A percentile compares a stretch with the other conserved stretches of the same genome.
Evolutionary conservation across 2,329 filamentous ascomycete species (phyloP).

Genomic region (Fusarium equiseti): DNA sequence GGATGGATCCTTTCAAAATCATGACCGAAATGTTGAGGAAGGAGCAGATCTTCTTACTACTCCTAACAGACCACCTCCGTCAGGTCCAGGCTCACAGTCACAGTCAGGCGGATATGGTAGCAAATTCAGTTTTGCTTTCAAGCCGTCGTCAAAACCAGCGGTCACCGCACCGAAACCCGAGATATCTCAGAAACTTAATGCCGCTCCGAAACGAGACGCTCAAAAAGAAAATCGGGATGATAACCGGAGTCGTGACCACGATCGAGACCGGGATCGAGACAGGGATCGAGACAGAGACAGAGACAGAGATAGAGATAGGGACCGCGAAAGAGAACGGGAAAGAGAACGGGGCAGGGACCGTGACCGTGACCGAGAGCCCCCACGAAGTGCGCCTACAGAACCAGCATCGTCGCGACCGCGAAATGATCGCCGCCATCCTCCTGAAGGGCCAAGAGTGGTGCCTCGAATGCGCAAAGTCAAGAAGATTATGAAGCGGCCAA

Average conservation of each 20-base stretch:
- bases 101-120: conserved; percentile 59
- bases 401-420: conserved; percentile 62
- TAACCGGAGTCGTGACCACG: conserved; percentile 45
- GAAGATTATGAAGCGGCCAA: conserved; percentile 76
- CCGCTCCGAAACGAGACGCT: conserved; percentile 63
- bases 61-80: conserved; percentile 65
- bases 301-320: conserved; percentile 5
- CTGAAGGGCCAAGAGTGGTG: conserved; percentile 53
- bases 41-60: conserved; percentile 65
- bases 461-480: conserved; percentile 72
- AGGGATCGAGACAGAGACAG: conserved; percentile 9
- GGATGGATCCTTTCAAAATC: conserved; percentile 39
- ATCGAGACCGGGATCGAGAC: conserved; percentile 55
- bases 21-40: conserved; percentile 54
- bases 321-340: conserved; percentile 53
- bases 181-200: conserved; percentile 77
- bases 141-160: conserved; percentile 73
- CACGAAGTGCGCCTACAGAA: conserved; percentile 64
- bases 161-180: conserved; percentile 71
- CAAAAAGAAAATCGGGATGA: conserved; percentile 53
- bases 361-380: conserved; percentile 58
- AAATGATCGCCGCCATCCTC: conserved; percentile 51
- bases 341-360: conserved; percentile 55
- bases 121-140: conserved; percentile 95
- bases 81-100: conserved; percentile 59